Evolutionary conservation across 2,329 filamentous ascomycete genomes (phyloP), one percentile per base, ranked within the genome.

Genomic region (Penicillium sp.): DNA sequence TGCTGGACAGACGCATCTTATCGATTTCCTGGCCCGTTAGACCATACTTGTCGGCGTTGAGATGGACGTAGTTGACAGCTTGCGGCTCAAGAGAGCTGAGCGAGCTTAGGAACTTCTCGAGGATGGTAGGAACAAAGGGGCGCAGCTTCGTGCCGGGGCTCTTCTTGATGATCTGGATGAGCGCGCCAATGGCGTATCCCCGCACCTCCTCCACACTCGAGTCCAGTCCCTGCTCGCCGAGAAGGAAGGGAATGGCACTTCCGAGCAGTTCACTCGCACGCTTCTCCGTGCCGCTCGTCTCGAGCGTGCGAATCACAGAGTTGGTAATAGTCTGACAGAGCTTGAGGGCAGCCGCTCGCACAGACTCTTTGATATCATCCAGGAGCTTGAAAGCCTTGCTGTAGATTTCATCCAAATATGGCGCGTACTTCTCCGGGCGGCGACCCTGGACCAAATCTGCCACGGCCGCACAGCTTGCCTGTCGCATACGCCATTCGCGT

Each of bases 301-400:
- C 89, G 1, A 96, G 78, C 49, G 89, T 87, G 23, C 89, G 84
- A 3, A 94, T 88, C 11, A 97, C 78, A 13, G 87, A 86, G 42
- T 87, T 89, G 1, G 89, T 94, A 28, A 98, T 76, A 0, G 84
- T 82, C 65, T 90, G 84, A 60, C 90, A 95, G 4, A 98, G 77
- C 49, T 84, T 83, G 37, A 89, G 77, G 1, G 93, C 93, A 1
- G 89, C 86, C 28, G 79, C 77, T 42, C 93, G 80, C 4, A 98
- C 93, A 1, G 86, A 89, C 6, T 85, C 86, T 66, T 98, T 98
- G 67, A 97, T 94, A 66, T 98, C 93, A 66, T 98, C 93, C 5
- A 97, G 75, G 0, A 98, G 89, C 61, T 89, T 94, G 67, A 97
- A 86, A 0, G 89, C 86, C 23, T 86, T 81, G 9, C 79, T 80